phyloP scores from a whole-genome alignment of 768 basidiomycete genomes.

The Lactarius psammicola region DNA sequence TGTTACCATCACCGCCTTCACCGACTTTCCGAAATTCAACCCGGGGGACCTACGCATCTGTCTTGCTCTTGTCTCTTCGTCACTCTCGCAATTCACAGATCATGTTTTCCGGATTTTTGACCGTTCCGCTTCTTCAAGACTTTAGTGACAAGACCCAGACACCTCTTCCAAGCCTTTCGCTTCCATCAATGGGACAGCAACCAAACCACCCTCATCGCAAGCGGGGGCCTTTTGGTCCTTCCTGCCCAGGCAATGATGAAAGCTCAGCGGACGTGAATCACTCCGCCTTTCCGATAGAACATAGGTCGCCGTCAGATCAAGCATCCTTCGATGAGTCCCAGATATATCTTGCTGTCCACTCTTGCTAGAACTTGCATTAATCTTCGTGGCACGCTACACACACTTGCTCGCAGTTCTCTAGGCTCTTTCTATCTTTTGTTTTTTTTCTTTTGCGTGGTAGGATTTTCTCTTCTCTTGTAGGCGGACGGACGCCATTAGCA shows the following conservation, averaged over 20 bases:
- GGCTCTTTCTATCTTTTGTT: background rate
- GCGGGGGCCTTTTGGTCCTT: background rate
- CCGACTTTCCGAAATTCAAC: background rate
- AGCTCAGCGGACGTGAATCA: background rate
- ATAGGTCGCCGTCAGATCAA: conserved; percentile 5
- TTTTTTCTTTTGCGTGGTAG: background rate
- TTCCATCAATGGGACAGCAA: background rate
- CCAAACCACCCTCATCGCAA: background rate
- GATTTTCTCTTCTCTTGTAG: background rate
- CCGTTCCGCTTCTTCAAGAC: conserved; percentile 14
- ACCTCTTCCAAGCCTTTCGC: background rate
- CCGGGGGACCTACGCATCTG: background rate
- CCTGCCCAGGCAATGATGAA: background rate
- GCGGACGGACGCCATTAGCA: too few relatives aligned
- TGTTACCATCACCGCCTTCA: background rate
- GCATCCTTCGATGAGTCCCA: background rate
- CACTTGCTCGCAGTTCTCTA: background rate
- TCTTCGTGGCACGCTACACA: background rate
- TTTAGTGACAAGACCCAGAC: background rate
- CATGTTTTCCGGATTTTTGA: conserved; percentile 16
- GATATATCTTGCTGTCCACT: background rate
- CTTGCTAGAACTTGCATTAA: background rate
- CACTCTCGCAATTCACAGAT: conserved; percentile 1
- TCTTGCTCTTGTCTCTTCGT: conserved; percentile 12
- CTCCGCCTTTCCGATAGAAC: background rate